These are phyloP conservation scores for Dissophora ornata DNA, from an alignment of 192 early-diverging fungal genomes.

Conservation along the genomic window DNA sequence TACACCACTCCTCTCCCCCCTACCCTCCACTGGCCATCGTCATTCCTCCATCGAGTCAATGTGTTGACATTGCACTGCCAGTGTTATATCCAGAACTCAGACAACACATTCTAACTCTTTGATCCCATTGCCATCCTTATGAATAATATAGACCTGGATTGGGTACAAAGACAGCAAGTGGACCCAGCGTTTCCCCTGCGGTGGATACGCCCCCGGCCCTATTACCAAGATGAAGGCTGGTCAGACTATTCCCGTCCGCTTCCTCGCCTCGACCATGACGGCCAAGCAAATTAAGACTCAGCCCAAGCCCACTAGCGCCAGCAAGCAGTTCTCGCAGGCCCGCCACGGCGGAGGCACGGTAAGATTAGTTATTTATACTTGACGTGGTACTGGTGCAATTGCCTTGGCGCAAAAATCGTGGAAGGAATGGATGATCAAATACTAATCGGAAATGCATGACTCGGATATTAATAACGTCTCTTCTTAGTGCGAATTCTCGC, in stretches of 20 bases:
- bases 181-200: constrained; percentile 50
- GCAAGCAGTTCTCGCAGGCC: constrained; percentile 55
- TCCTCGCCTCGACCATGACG: constrained; percentile 49
- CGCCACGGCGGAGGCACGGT: constrained; percentile 70
- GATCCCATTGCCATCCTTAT: no score
- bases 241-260: constrained; percentile 58
- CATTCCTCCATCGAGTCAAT: no score
- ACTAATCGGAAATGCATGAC: neutral
- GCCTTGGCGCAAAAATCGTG: no score
- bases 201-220: constrained; percentile 49
- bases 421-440: no score
- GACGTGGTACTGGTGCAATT: no score
- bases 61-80: no score
- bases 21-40: neutral
- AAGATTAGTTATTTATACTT: no score
- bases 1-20: no score
- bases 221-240: constrained; percentile 65
- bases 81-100: no score
- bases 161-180: constrained; percentile 44
- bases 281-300: constrained; percentile 27
- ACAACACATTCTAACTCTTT: no score
- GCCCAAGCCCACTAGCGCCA: constrained; percentile 35
- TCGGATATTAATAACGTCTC: neutral
- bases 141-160: constrained; percentile 49
- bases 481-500: constrained; percentile 73